Conservation (phyloP, 2,329 filamentous ascomycete species). For the Calonectria crousiana region DNA sequence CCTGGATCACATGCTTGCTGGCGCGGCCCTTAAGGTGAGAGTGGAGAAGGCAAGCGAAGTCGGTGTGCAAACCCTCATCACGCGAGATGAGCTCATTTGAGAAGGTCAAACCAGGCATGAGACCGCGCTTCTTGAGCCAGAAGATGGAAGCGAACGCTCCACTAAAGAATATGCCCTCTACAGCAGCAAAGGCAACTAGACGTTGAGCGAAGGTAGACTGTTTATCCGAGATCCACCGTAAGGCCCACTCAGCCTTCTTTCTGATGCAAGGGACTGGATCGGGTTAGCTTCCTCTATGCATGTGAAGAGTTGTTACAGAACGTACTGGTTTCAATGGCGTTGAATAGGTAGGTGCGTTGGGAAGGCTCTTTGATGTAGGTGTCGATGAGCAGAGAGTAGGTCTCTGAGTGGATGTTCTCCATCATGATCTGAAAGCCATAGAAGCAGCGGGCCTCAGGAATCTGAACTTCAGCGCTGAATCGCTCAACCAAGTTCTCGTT, state of each 20-base stretch:
- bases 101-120: slow-evolving; percentile 98
- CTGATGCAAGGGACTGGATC: slow-evolving; percentile 88
- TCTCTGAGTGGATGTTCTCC: slow-evolving; percentile 99
- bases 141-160: slow-evolving; percentile 99
- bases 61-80: slow-evolving; percentile 98
- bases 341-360: slow-evolving; percentile 95
- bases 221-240: slow-evolving; percentile 93
- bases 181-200: slow-evolving; percentile 95
- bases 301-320: slow-evolving; percentile 29
- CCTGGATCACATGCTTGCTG: slow-evolving; percentile 81
- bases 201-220: slow-evolving; percentile 95
- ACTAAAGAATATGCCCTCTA: slow-evolving; percentile 99
- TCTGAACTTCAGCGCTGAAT: slow-evolving; percentile 96
- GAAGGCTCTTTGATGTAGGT: slow-evolving; percentile 99
- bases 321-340: slow-evolving; percentile 97
- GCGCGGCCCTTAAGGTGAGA: slow-evolving; percentile 97
- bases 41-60: slow-evolving; percentile 98
- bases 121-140: slow-evolving; percentile 99
- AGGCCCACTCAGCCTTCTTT: slow-evolving; percentile 98
- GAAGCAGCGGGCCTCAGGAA: slow-evolving; percentile 98
- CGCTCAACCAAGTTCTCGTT: slow-evolving; percentile 99
- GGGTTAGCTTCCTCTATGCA: slow-evolving; percentile 32
- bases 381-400: slow-evolving; percentile 98
- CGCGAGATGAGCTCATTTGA: slow-evolving; percentile 99
- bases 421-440: slow-evolving; percentile 99